Evolutionary conservation across 106 monocot species (phyloP).

Genomic region (Dactylorhiza incarnata): DNA sequence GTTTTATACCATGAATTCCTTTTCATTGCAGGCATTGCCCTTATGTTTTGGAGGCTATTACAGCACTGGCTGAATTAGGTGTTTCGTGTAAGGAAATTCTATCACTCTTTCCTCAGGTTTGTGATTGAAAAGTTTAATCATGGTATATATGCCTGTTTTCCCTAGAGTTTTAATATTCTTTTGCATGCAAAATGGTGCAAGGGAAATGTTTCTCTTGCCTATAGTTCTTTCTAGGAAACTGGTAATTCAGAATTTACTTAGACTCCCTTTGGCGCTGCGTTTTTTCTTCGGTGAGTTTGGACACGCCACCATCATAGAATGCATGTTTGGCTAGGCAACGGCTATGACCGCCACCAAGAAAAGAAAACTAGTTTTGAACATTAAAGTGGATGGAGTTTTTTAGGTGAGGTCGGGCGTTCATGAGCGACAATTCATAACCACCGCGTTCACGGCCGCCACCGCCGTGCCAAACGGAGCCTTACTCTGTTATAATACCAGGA

Average conservation of each 20-base stretch:
- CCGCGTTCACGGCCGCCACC: too few species aligned
- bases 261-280: too few species aligned
- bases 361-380: too few species aligned
- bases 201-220: constrained; percentile 2
- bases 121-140: constrained; percentile 7
- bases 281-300: too few species aligned
- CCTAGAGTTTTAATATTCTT: background rate
- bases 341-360: too few species aligned
- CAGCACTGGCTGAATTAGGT: constrained; percentile 81
- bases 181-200: background rate
- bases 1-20: constrained; percentile 4
- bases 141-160: background rate
- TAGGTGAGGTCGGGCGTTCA: too few species aligned
- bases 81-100: constrained; percentile 80
- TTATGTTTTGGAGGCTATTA: constrained; percentile 80
- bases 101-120: constrained; percentile 79
- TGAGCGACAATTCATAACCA: too few species aligned
- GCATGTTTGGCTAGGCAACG: too few species aligned
- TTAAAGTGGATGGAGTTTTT: too few species aligned
- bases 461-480: too few species aligned
- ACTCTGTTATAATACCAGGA: too few species aligned
- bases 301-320: too few species aligned
- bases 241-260: background rate
- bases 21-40: constrained; percentile 67
- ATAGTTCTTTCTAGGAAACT: background rate